Evolutionary conservation across 441 rosid genomes (phyloP).

Genomic region (Pelargonium myrrhifolium): DNA sequence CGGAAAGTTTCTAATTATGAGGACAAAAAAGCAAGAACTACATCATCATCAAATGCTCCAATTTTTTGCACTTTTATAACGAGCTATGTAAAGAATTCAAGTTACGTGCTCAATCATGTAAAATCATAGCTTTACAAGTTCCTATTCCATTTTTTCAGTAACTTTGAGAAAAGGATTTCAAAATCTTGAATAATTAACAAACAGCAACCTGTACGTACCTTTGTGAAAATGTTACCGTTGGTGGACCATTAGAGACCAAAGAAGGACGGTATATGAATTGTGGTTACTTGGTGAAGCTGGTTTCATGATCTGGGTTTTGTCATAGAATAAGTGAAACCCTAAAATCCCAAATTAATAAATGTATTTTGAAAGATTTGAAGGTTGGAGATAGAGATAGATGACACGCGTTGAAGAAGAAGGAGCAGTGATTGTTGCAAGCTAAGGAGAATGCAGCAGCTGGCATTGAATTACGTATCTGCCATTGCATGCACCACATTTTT

Average conservation of each 20-base stretch:
- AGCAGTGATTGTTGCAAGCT: slow-evolving; percentile 7
- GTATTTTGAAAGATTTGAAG: background rate
- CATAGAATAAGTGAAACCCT: background rate
- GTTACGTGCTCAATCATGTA: background rate
- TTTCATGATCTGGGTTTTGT: slow-evolving; percentile 3
- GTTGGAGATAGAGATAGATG: no score
- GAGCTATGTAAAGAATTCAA: background rate
- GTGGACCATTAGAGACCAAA: background rate
- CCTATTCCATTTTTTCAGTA: background rate
- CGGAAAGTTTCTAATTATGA: background rate
- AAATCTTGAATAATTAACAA: background rate
- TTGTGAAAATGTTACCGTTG: background rate
- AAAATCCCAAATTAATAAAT: background rate
- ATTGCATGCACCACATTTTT: slow-evolving; percentile 14
- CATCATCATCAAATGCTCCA: background rate
- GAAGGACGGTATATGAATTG: background rate
- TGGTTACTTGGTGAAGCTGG: slow-evolving; percentile 1
- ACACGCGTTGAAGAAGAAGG: slow-evolving; percentile 19
- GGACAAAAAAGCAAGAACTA: background rate
- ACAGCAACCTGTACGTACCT: background rate
- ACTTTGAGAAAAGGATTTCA: background rate
- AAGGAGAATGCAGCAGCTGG: background rate
- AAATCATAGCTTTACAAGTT: background rate
- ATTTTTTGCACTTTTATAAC: background rate
- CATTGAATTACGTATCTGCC: background rate